Evolutionary conservation across 163 green algal species (phyloP), one percentile per base, ranked within the genome.

Genomic region (Chloromonas sp.): DNA sequence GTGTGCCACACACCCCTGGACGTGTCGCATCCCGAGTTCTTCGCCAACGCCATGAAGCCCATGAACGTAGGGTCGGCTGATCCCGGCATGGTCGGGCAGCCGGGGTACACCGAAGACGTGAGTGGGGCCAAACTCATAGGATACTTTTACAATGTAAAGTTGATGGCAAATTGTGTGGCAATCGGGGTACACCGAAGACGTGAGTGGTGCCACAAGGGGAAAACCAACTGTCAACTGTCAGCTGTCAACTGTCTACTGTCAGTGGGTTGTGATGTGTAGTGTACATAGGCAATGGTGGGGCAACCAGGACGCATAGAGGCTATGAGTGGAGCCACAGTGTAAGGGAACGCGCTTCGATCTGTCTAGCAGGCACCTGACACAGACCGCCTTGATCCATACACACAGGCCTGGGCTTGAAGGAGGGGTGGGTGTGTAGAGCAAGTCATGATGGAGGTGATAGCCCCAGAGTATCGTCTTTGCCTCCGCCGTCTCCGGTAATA

Each of bases 31-130:
- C 79, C 79, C 60, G 59, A 57, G 59, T 83, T 83, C 79, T 83
- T 83, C 59, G 79, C 79, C 14, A 83, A 74, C 58, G 79, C 79
- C 60, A 83, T 76, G 79, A 83, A 74, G 79, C 79, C 79, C 3
- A 36, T 36, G 36, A 81, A 61, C 77, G 77, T 81, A 57, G 79
- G 79, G 79, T 15, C 1, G 2, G 79, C 15, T 71, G 79, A 74
- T 2, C 60, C 79, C 1, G 79, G 79, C 1, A 60, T 83, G 59
- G 8, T 1, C 1, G 79, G 79, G 2, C 79, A 83, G 60, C 79
- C 79, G 14, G 79, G 79, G 2, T 83, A 74, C 60, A 70, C 15
- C 1, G 79, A 74, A 8, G 77, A 81, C n/a, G 77, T 83, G 79
- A 76, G 79, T 71, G 15, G 78, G 36, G 58, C n/a, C 14, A 60